Evolutionary conservation across 2,329 filamentous ascomycete species (phyloP).

Genomic region (Penicillium oxalicum): DNA sequence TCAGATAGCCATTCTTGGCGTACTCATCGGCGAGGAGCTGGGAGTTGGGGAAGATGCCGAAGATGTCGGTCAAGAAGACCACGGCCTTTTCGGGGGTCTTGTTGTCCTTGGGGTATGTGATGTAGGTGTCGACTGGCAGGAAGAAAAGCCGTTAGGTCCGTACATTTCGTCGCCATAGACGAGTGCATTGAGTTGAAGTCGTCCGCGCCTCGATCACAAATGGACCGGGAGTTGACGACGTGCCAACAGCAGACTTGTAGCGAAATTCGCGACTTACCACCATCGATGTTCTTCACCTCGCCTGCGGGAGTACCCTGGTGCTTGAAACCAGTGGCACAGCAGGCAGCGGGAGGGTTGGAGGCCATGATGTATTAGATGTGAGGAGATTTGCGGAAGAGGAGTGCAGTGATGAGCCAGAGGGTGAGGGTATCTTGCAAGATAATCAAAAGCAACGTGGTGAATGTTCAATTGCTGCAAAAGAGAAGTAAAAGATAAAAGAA

Average conservation of each 20-base stretch:
- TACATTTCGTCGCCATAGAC: not conserved
- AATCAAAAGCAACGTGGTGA: not conserved
- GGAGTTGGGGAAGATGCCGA: conserved; percentile 55
- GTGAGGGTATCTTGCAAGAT: not conserved
- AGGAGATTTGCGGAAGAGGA: not conserved
- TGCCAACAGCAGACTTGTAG: no score
- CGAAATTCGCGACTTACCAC: conserved; percentile 30
- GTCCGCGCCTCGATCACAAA: no score
- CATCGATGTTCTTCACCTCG: conserved; percentile 43
- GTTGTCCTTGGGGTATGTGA: conserved; percentile 49
- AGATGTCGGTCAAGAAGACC: conserved; percentile 53
- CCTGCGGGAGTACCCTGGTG: conserved; percentile 48
- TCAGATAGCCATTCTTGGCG: conserved; percentile 66
- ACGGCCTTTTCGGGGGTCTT: conserved; percentile 49
- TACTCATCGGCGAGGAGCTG: conserved; percentile 67
- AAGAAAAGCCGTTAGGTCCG: not conserved
- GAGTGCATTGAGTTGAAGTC: no score
- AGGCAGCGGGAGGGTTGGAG: conserved; percentile 45
- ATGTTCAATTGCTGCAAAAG: no score
- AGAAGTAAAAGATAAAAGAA: no score
- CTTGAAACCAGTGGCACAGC: conserved; percentile 47
- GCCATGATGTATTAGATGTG: conserved; percentile 38
- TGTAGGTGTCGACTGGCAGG: conserved; percentile 49
- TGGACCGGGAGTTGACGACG: no score
- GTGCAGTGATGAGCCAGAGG: no score